Evolutionary conservation across 2,329 filamentous ascomycete genomes (phyloP).

Genomic region (Talaromyces sp.): DNA sequence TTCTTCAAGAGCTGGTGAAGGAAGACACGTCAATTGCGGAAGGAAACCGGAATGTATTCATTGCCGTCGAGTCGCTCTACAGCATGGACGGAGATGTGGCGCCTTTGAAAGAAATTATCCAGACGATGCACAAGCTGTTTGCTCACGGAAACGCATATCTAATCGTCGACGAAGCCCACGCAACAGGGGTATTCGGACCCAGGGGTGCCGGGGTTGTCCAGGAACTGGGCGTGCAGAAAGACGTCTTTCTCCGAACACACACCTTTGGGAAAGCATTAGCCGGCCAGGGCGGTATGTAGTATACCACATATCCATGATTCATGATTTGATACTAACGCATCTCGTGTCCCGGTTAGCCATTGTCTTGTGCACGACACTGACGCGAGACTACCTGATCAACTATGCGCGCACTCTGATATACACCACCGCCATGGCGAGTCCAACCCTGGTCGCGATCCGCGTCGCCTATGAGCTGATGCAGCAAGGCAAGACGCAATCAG

Average conservation of each 20-base stretch:
- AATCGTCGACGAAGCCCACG: conserved; percentile 53
- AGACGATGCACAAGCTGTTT: conserved; percentile 50
- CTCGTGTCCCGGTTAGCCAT: conserved; percentile 39
- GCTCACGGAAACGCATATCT: conserved; percentile 52
- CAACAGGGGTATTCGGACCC: conserved; percentile 45
- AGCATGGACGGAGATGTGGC: conserved; percentile 78
- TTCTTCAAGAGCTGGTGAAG: conserved; percentile 26
- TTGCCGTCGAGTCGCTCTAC: conserved; percentile 67
- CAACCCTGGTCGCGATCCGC: conserved; percentile 54
- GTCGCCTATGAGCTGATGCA: conserved; percentile 54
- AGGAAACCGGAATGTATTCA: conserved; percentile 50
- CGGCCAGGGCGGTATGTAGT: conserved; percentile 59
- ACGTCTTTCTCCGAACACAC: conserved; percentile 46
- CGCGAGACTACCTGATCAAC: conserved; percentile 63
- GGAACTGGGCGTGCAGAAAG: conserved; percentile 44
- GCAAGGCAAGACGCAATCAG: conserved; percentile 42
- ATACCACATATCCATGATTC: conserved; percentile 9
- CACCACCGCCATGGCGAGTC: conserved; percentile 62
- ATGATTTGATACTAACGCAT: conserved; percentile 8
- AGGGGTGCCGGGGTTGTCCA: conserved; percentile 46
- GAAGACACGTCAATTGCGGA: conserved; percentile 25
- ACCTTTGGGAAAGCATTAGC: conserved; percentile 51
- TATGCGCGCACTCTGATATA: conserved; percentile 72
- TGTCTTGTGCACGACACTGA: conserved; percentile 55
- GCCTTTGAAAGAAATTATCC: conserved; percentile 56